Evolutionary conservation across 83 land plant species (phyloP).

Genomic region (Diphasiastrum complanatum): DNA sequence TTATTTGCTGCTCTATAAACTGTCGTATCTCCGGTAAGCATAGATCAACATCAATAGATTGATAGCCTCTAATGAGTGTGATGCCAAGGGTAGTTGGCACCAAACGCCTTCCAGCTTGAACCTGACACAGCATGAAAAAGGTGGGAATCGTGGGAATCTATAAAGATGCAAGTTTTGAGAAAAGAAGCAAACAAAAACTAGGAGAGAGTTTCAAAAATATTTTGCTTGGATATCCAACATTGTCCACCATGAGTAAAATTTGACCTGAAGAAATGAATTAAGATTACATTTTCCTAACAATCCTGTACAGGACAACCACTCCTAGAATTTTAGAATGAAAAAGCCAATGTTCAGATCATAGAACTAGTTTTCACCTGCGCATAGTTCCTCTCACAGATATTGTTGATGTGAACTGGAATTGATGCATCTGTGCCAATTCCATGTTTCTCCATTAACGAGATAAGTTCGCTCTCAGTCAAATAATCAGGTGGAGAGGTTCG

Average conservation of each 20-base stretch:
- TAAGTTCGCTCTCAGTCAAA: constrained; percentile 92
- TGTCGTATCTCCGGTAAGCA: constrained; percentile 93
- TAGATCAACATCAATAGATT: constrained; percentile 80
- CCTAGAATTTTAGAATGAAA: background rate
- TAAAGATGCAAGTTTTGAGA: background rate
- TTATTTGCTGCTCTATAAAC: constrained; percentile 95
- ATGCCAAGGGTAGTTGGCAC: constrained; percentile 86
- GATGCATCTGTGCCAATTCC: constrained; percentile 99
- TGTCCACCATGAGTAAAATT: too few species aligned
- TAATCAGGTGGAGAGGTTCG: constrained; percentile 79
- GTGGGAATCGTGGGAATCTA: background rate
- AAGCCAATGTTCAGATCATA: background rate
- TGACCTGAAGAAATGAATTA: background rate
- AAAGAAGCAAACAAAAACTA: constrained; percentile 1
- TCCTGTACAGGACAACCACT: background rate
- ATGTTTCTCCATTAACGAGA: constrained; percentile 93
- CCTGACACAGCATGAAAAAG: constrained; percentile 36
- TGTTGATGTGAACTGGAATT: constrained; percentile 93
- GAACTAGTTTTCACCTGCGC: constrained; percentile 55
- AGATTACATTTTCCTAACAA: background rate
- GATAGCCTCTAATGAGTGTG: constrained; percentile 86
- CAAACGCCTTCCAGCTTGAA: constrained; percentile 80
- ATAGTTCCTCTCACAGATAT: constrained; percentile 97
- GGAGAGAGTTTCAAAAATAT: background rate
- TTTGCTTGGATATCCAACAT: too few species aligned